Percentiles rank a stretch among this genome's conserved stretches.
These are phyloP conservation scores for Exophiala bonariae DNA, from an alignment of 2,329 filamentous ascomycete genomes.

Conservation along the genomic window DNA sequence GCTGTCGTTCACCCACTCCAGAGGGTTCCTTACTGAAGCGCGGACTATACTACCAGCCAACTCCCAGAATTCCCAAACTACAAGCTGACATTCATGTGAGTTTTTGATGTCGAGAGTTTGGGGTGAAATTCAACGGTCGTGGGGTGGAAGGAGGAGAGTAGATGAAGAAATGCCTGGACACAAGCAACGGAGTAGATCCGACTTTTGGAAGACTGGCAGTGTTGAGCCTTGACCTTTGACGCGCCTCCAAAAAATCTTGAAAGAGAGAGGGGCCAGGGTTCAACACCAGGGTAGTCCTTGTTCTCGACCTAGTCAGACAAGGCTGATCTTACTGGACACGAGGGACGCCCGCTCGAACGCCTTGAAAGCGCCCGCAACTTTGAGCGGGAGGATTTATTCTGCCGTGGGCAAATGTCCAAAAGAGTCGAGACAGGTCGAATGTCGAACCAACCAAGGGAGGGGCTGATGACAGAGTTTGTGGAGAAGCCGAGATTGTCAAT, in stretches of 20 bases:
- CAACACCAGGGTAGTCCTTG: constrained; percentile 16
- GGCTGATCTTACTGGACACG: neutral
- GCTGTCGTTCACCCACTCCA: neutral
- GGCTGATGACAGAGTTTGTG: constrained; percentile 19
- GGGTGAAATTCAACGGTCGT: neutral
- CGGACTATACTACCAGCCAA: neutral
- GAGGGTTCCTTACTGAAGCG: no score
- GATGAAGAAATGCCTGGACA: neutral
- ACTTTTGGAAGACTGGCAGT: no score
- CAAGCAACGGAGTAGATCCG: no score
- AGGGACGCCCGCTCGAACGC: neutral
- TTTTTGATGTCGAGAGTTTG: neutral
- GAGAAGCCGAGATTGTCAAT: constrained; percentile 23
- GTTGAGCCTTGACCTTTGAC: constrained; percentile 16
- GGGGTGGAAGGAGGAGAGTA: neutral
- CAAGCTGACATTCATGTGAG: constrained; percentile 12
- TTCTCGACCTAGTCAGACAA: constrained; percentile 4
- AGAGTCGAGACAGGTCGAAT: constrained; percentile 11
- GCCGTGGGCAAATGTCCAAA: no score
- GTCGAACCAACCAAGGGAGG: constrained; percentile 14
- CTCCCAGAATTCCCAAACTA: constrained; percentile 1
- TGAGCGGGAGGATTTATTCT: constrained; percentile 7
- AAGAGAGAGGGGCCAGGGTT: constrained; percentile 5
- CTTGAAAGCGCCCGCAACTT: constrained; percentile 4
- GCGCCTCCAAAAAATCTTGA: constrained; percentile 11